phyloP scores from a whole-genome alignment of 2,329 filamentous ascomycete species.

The Curvularia spicifera region DNA sequence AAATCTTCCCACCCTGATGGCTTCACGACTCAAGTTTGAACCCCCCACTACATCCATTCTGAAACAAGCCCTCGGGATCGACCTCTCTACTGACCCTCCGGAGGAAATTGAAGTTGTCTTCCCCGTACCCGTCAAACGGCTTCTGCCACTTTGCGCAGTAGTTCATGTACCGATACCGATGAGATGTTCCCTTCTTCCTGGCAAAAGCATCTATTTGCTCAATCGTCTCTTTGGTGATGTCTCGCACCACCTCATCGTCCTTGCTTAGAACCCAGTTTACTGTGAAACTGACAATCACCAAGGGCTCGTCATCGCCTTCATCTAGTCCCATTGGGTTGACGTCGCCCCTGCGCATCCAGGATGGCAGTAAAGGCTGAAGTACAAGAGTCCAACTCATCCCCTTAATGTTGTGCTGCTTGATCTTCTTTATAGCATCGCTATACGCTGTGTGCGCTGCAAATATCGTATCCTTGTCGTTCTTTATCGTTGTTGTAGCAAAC shows the following conservation, averaged over 20 bases:
- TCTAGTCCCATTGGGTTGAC: constrained; percentile 23
- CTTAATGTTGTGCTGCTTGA: constrained; percentile 34
- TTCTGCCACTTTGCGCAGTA: constrained; percentile 50
- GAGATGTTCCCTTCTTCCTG: constrained; percentile 14
- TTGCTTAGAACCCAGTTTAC: constrained; percentile 40
- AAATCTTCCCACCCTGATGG: not conserved
- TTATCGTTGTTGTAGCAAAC: constrained; percentile 48
- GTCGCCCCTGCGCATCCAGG: constrained; percentile 25
- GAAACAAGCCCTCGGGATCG: constrained; percentile 47
- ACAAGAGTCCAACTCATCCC: constrained; percentile 44
- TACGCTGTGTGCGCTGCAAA: constrained; percentile 38
- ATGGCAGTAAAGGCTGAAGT: constrained; percentile 27
- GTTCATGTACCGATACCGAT: constrained; percentile 42
- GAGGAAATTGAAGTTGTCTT: constrained; percentile 36
- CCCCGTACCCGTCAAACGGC: constrained; percentile 44
- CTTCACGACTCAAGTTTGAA: constrained; percentile 37
- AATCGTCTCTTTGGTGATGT: constrained; percentile 32
- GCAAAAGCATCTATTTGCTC: constrained; percentile 46
- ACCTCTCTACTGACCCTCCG: constrained; percentile 41
- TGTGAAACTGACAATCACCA: constrained; percentile 46
- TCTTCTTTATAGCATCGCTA: constrained; percentile 29
- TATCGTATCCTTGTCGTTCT: constrained; percentile 44
- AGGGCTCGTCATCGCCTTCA: constrained; percentile 26
- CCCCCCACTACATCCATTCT: constrained; percentile 43
- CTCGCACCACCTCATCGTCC: constrained; percentile 40